Evolutionary conservation across 2,329 filamentous ascomycete genomes (phyloP).

Genomic region (Stenocarpella maydis): DNA sequence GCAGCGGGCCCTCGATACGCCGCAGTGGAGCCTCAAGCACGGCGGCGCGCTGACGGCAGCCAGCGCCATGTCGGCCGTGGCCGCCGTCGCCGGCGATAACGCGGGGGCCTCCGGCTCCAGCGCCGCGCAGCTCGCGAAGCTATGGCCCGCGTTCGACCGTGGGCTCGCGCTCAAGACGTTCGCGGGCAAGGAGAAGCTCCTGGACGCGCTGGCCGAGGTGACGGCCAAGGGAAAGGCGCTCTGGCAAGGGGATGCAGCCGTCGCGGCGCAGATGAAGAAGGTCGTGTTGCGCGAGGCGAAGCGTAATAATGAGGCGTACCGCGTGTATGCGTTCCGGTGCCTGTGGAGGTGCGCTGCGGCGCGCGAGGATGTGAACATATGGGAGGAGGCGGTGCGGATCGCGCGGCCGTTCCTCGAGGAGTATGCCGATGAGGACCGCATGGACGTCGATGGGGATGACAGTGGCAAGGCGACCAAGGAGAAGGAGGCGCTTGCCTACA

Average conservation of each 20-base stretch:
- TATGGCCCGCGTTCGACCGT: conserved; percentile 88
- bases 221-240: conserved; percentile 69
- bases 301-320: conserved; percentile 86
- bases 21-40: conserved; percentile 91
- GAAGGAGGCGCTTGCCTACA: conserved; percentile 50
- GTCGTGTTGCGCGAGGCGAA: conserved; percentile 88
- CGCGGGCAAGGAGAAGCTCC: conserved; percentile 85
- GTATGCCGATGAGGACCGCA: conserved; percentile 65
- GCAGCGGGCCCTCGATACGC: conserved; percentile 74
- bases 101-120: conserved; percentile 63
- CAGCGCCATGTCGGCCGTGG: conserved; percentile 73
- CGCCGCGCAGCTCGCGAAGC: conserved; percentile 63
- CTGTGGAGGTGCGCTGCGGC: conserved; percentile 77
- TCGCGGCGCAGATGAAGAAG: conserved; percentile 77
- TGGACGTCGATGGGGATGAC: conserved; percentile 69
- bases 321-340: conserved; percentile 75
- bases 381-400: conserved; percentile 71
- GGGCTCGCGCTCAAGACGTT: conserved; percentile 90
- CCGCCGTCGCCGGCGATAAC: conserved; percentile 64
- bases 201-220: conserved; percentile 82
- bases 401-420: conserved; percentile 70
- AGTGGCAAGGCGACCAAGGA: conserved; percentile 42
- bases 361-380: conserved; percentile 74
- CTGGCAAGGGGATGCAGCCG: conserved; percentile 59
- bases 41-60: conserved; percentile 84